Evolutionary conservation across 2,329 filamentous ascomycete species (phyloP).

Genomic region (Macroventuria anomochaeta): DNA sequence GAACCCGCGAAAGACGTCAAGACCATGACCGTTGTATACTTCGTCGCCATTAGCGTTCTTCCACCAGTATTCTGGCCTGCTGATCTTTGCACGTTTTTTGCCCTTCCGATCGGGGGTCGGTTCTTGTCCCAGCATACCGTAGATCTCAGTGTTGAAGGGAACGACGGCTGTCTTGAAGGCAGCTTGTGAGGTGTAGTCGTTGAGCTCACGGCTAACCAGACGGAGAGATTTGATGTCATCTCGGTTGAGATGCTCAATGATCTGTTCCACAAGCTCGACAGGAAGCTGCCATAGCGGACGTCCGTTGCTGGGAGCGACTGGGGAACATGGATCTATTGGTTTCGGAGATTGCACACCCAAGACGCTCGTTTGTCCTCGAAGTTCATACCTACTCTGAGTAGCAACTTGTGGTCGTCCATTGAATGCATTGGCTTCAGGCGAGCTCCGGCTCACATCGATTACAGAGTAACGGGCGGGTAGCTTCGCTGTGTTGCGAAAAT

Average conservation of each 20-base stretch:
- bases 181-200: slow-evolving; percentile 62
- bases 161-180: slow-evolving; percentile 70
- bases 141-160: slow-evolving; percentile 70
- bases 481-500: slow-evolving; percentile 37
- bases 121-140: slow-evolving; percentile 57
- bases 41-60: slow-evolving; percentile 53
- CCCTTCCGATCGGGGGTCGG: slow-evolving; percentile 45
- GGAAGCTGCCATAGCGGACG: slow-evolving; percentile 59
- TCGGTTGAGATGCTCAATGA: slow-evolving; percentile 62
- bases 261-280: slow-evolving; percentile 66
- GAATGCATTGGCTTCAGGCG: not conserved
- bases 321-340: not conserved
- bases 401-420: not conserved
- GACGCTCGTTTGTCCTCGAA: not conserved
- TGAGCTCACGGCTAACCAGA: slow-evolving; percentile 66
- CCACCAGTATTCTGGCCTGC: slow-evolving; percentile 47
- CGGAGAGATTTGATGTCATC: slow-evolving; percentile 67
- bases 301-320: not conserved
- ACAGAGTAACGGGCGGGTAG: slow-evolving; percentile 35
- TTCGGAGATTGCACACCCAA: not conserved
- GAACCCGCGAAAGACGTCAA: slow-evolving; percentile 67
- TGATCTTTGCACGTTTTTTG: slow-evolving; percentile 41
- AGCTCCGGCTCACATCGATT: slow-evolving; percentile 16
- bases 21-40: slow-evolving; percentile 63
- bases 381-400: not conserved